Conservation (phyloP, 2,329 filamentous ascomycete genomes). For the Pseudogymnoascus sp. region DNA sequence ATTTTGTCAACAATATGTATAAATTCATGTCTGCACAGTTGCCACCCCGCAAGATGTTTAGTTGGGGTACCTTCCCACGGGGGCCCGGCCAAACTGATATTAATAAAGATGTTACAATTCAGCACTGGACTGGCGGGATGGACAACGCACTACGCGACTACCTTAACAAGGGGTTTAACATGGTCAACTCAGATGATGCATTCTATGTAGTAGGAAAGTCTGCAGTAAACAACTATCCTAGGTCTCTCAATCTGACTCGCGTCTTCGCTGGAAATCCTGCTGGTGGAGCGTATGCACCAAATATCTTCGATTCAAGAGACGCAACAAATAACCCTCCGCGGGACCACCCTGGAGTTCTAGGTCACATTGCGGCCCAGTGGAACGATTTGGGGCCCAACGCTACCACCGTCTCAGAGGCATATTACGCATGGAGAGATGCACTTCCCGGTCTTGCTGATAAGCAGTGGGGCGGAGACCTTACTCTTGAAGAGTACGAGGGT, state of each 20-base stretch:
- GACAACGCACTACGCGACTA: constrained; percentile 37
- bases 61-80: constrained; percentile 52
- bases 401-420: constrained; percentile 44
- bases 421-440: constrained; percentile 44
- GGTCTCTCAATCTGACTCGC: constrained; percentile 40
- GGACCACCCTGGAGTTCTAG: constrained; percentile 37
- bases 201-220: constrained; percentile 47
- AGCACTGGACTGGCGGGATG: constrained; percentile 51
- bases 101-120: constrained; percentile 40
- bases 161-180: constrained; percentile 38
- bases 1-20: constrained; percentile 47
- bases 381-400: constrained; percentile 50
- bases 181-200: constrained; percentile 49
- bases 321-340: constrained; percentile 40
- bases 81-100: constrained; percentile 33
- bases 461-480: constrained; percentile 46
- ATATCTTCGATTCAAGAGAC: constrained; percentile 45
- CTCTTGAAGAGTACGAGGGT: constrained; percentile 32
- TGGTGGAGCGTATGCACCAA: constrained; percentile 40
- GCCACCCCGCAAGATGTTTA: constrained; percentile 40
- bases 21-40: constrained; percentile 35
- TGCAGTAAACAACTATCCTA: constrained; percentile 36
- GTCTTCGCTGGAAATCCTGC: constrained; percentile 31
- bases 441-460: constrained; percentile 47
- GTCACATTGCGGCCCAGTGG: constrained; percentile 46